Conservation (phyloP, 108 stramenopile species). For the Fragilaria crotonensis region DNA sequence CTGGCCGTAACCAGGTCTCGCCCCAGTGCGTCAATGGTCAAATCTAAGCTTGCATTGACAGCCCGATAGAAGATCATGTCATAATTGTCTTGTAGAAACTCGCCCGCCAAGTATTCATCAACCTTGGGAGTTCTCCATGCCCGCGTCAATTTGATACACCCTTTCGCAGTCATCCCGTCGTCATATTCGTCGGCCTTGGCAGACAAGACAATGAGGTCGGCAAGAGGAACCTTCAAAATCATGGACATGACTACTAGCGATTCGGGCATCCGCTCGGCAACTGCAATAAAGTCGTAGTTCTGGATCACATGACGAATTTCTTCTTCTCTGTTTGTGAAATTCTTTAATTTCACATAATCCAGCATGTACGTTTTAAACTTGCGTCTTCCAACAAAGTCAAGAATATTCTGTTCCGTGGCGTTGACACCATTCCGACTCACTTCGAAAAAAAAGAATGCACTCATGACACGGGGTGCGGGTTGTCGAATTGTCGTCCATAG, state of each 20-base stretch:
- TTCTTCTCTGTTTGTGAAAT: background rate
- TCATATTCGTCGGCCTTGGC: slow-evolving; percentile 6
- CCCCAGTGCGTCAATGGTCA: slow-evolving; percentile 10
- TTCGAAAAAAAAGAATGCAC: slow-evolving; percentile 15
- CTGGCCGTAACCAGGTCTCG: slow-evolving; percentile 10
- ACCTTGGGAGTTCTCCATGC: background rate
- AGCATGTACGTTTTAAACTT: background rate
- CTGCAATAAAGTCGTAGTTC: slow-evolving; percentile 18
- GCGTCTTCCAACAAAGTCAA: background rate
- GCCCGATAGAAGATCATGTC: slow-evolving; percentile 2
- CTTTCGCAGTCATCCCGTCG: too few species aligned
- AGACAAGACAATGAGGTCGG: background rate
- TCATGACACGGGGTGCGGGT: slow-evolving; percentile 17
- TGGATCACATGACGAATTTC: slow-evolving; percentile 8
- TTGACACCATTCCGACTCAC: slow-evolving; percentile 1
- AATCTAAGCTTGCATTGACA: slow-evolving; percentile 7
- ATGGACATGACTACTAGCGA: slow-evolving; percentile 7
- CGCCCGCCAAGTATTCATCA: background rate
- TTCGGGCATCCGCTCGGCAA: slow-evolving; percentile 20
- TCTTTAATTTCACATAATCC: background rate
- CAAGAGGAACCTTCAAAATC: background rate
- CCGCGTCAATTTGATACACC: too few species aligned
- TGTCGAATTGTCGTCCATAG: slow-evolving; percentile 17
- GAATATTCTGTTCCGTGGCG: background rate
- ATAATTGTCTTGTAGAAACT: too few species aligned